Evolutionary conservation across 1,139 yeast species (phyloP).

Genomic region (Pichia norvegensis): DNA sequence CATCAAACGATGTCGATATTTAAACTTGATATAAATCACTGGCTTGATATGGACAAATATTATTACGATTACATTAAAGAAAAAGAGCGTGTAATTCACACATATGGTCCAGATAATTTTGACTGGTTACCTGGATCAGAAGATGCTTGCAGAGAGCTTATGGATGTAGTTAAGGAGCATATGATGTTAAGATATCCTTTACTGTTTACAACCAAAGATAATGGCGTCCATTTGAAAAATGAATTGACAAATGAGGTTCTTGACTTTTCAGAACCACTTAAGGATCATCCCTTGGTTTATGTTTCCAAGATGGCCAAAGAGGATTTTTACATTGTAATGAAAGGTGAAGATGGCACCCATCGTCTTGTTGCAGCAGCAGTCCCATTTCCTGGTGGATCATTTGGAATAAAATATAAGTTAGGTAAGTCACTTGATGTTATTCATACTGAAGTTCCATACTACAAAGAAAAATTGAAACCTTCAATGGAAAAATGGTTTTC

Average conservation of each 20-base stretch:
- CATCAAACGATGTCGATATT: slow-evolving; percentile 74
- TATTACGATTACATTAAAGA: slow-evolving; percentile 60
- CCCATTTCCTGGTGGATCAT: slow-evolving; percentile 73
- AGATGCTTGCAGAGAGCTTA: slow-evolving; percentile 54
- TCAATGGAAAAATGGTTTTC: slow-evolving; percentile 75
- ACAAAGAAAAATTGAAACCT: slow-evolving; percentile 52
- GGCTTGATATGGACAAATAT: slow-evolving; percentile 76
- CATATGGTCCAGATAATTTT: slow-evolving; percentile 54
- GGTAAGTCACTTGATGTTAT: slow-evolving; percentile 58
- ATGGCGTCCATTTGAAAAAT: slow-evolving; percentile 46
- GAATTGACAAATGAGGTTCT: slow-evolving; percentile 54
- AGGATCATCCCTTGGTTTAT: slow-evolving; percentile 54
- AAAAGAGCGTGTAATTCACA: slow-evolving; percentile 48
- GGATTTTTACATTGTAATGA: slow-evolving; percentile 57
- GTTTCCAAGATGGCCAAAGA: slow-evolving; percentile 68
- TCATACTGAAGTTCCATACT: slow-evolving; percentile 68
- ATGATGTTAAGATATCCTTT: slow-evolving; percentile 56
- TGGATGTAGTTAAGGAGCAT: slow-evolving; percentile 55
- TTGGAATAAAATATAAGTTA: slow-evolving; percentile 50
- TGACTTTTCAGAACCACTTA: slow-evolving; percentile 52
- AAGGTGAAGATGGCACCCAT: slow-evolving; percentile 51
- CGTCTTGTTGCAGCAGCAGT: slow-evolving; percentile 68
- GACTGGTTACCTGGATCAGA: slow-evolving; percentile 65
- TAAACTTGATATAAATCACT: slow-evolving; percentile 61
- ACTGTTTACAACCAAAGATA: slow-evolving; percentile 46